Base-by-base conservation (phyloP, 164 flowering plant genomes). In the Berberis thunbergii region DNA sequence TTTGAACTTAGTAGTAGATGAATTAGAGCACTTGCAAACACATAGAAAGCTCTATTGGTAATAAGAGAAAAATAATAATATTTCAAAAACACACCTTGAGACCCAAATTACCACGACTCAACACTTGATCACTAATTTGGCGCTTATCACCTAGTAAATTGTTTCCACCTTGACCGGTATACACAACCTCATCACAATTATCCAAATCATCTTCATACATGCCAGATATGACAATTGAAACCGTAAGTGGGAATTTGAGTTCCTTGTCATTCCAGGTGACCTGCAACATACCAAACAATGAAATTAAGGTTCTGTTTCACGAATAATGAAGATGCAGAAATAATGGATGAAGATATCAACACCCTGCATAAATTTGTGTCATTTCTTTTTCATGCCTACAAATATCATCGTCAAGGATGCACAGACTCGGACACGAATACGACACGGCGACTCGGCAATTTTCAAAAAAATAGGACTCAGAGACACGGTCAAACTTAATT, bases 81-180 rank as follows among this genome's bases (percentile, higher is more conserved):
- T 40, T 49, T 54, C 49, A n/a, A 54, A 65, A n/a, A 57, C 13
- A 46, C 43, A 85, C 99, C 99, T 94, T 91, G 10, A 94, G 75
- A 4, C 90, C 99, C 74, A 94, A 72, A 76, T 94, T 94, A 53
- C 99, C 99, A 56, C 88, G 83, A 8, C 43, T 38, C 80, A 94
- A 41, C n/a, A 49, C 72, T 76, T 94, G 99, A 75, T 89, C 87
- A 13, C 59, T 57, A 4, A 77, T 59, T 79, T 91, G 99, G 43
- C 74, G 86, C 75, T 78, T 87, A 61, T 84, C 64, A 43, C 99
- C 99, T 45, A 72, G 73, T 61, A 94, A 70, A 71, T 94, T 69
- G 62, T 89, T 82, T 12, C 99, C 99, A 57, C 97, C 99, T 81
- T 94, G 90, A 59, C 99, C 99, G 46, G 99, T 94, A 62, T 94